Base-by-base conservation (phyloP, 2,329 filamentous ascomycete species). In the Diaporthe helianthi region DNA sequence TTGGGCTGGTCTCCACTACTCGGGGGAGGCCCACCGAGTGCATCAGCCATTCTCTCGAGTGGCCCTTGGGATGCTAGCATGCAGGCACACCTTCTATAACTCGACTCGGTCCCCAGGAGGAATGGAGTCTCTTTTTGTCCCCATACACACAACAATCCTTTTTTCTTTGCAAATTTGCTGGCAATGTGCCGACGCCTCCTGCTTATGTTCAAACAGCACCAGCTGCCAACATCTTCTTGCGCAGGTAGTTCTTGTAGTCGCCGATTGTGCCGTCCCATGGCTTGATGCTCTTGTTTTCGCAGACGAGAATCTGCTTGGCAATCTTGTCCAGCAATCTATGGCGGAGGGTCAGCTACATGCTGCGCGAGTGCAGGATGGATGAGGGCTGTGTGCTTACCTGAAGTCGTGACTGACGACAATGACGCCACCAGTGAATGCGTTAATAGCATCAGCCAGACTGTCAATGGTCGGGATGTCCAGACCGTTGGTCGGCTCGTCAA, bases 401-500 rank as follows among this genome's bases (percentile, higher is more conserved):
- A 99, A 99, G 82, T 99, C 96, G 92, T 99, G 96, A 77, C 92
- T 97, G 69, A 99, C 96, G 73, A 98, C 95, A 66, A 98, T 93
- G 64, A 98, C 95, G 92, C 97, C 96, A 77, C 96, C 96, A 74
- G 89, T 94, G 82, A 93, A 99, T 71, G 93, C 92, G 79, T 98
- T 97, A 85, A 99, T 99, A 76, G 96, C 96, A 78, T 99, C 95
- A 3, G 96, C 97, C 83, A 99, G 83, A 83, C 92, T 94, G 85
- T 99, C 96, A 78, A 99, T 99, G 66, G 96, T 98, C 36, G 96
- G 94, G 74, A 99, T 99, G 87, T 99, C 96, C 73, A 99, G 86
- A 88, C 96, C 96, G 90, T 99, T 99, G 80, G 96, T 99, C 81
- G 96, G 97, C 85, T 99, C 96, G 85, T 99, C 96, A 68, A 99